phyloP scores from a whole-genome alignment of 306 rosid genomes.

The Vigna unguiculata region DNA sequence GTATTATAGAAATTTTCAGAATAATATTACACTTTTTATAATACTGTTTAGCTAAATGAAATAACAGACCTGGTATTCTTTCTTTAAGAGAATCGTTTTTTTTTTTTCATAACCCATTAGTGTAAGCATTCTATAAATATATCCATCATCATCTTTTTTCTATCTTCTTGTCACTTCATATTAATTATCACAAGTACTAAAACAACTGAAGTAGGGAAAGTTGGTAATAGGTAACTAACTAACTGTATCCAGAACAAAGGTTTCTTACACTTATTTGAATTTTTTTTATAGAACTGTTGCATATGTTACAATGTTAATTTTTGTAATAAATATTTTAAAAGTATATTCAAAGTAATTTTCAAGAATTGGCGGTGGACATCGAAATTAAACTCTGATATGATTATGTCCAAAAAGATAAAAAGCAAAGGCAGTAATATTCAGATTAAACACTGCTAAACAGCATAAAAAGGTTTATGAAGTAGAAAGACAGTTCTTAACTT shows the following conservation, averaged over 20 bases:
- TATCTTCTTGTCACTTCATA: neutral
- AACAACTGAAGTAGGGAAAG: neutral
- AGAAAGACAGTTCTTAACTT: constrained; percentile 7
- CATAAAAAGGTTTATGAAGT: neutral
- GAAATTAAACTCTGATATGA: neutral
- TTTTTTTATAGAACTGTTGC: neutral
- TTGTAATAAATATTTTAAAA: neutral
- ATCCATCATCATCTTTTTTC: too few species aligned
- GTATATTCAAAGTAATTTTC: neutral
- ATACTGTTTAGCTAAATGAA: neutral
- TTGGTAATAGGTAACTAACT: neutral
- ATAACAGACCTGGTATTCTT: neutral
- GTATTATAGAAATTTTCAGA: neutral
- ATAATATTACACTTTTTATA: neutral
- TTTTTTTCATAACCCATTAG: neutral
- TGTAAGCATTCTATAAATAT: too few species aligned
- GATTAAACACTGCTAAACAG: neutral
- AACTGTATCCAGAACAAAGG: neutral
- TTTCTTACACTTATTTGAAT: neutral
- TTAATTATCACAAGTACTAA: neutral
- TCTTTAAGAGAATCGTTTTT: neutral
- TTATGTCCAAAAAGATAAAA: neutral
- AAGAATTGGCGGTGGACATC: neutral
- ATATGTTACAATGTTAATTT: neutral
- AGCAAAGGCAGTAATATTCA: neutral